A percentile compares a stretch with the other conserved stretches of the same genome.
phyloP scores from a whole-genome alignment of 2,329 filamentous ascomycete genomes.

The Akanthomyces dipterigenus region DNA sequence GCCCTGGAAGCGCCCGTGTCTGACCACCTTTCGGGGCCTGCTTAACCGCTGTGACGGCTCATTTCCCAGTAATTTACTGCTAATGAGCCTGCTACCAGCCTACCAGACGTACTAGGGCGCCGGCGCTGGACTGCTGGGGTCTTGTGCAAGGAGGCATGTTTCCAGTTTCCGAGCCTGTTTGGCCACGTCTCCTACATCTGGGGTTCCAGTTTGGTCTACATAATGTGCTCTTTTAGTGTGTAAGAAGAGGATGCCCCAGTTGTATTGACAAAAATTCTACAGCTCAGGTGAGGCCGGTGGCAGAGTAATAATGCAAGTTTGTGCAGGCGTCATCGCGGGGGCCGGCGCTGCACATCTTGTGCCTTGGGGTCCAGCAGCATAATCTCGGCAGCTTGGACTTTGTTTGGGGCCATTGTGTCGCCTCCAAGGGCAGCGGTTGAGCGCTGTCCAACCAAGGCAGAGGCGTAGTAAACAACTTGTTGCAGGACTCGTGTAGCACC shows the following conservation, averaged over 20 bases:
- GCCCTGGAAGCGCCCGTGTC: background rate
- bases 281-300: background rate
- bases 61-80: background rate
- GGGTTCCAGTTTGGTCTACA: slow-evolving; percentile 5
- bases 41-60: background rate
- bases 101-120: no score
- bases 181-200: background rate
- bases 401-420: no score
- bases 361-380: background rate
- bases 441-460: background rate
- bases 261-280: no score
- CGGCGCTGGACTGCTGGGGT: background rate
- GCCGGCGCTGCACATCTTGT: background rate
- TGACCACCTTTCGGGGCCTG: background rate
- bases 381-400: background rate
- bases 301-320: background rate
- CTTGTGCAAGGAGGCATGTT: background rate
- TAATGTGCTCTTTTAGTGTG: background rate
- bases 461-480: background rate
- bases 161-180: background rate
- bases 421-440: background rate
- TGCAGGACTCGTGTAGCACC: background rate
- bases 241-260: slow-evolving; percentile 1
- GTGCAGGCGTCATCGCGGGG: background rate
- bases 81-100: background rate